Evolutionary conservation across 1,284 basidiomycete species (phyloP), one percentile per base, ranked within the genome.

Genomic region (Ustilago loliicola): DNA sequence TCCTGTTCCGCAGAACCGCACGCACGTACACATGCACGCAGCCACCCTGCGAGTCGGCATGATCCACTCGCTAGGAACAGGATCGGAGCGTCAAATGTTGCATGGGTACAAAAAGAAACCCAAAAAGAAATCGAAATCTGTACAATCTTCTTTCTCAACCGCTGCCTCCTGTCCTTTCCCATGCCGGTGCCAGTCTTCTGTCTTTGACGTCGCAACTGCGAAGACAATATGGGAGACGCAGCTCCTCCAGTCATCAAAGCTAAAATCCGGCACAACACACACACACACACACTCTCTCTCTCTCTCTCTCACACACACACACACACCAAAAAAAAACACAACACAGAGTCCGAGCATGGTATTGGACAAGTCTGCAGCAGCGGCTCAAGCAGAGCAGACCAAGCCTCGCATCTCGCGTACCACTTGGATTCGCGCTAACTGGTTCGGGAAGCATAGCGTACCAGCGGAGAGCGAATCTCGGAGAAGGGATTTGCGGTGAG

Each of bases 11-110:
- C 62, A 65, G 62, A 65, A 47, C 62, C 62, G 62, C 55, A 32
- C 10, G 29, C 30, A 55, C 34, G 32, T 55, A 34, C 53, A 55
- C 53, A 55, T 53, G 51, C 51, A 32, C 51, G n/a, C 53, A 50
- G 47, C 58, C 58, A 29, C 32, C 32, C n/a, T 32, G 48, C 34
- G 29, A n/a, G 29, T 17, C 48, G 38, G 38, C 30, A 17, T 57
- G 42, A 58, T 51, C 65, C 65, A 51, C 64, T 66, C 23, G 51
- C 66, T 54, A 69, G 66, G 66, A 69, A 59, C 66, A 23, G 23
- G 13, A 1, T 56, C 38, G 58, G 52, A 47, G 29, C 32, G 40
- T 47, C 32, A 58, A 58, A 15, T 8, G 8, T 29, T 30, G 34
- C 52, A 54, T 21, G 15, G 19, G 45, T 19, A 11, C n/a, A 27